phyloP scores from a whole-genome alignment of 352 stramenopile genomes.

The Globisporangium middletonii region DNA sequence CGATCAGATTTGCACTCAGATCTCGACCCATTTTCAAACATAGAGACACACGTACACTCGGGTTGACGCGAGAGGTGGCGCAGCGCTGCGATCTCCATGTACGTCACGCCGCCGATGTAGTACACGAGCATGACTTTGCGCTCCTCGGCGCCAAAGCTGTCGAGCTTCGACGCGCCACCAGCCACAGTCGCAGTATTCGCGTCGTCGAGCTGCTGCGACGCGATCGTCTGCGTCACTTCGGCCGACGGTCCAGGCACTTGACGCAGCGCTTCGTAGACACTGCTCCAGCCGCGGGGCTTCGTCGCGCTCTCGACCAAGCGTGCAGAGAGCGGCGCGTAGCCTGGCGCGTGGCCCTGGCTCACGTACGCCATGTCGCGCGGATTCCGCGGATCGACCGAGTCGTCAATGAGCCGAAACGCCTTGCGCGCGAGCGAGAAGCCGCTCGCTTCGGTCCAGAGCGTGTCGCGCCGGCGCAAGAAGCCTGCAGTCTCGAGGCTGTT shows the following conservation, averaged over 20 bases:
- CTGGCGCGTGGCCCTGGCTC: slow-evolving; percentile 64
- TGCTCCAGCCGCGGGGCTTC: slow-evolving; percentile 69
- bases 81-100: slow-evolving; percentile 95
- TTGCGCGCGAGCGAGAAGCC: slow-evolving; percentile 87
- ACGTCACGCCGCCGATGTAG: slow-evolving; percentile 95
- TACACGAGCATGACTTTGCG: slow-evolving; percentile 95
- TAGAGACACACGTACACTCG: slow-evolving; percentile 57
- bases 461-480: slow-evolving; percentile 87
- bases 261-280: slow-evolving; percentile 77
- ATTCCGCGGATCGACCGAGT: slow-evolving; percentile 91
- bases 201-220: slow-evolving; percentile 5
- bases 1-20: not conserved
- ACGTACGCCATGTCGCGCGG: slow-evolving; percentile 94
- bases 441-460: slow-evolving; percentile 73
- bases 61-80: slow-evolving; percentile 91
- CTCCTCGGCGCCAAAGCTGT: slow-evolving; percentile 69
- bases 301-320: slow-evolving; percentile 90
- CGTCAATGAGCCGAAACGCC: slow-evolving; percentile 93
- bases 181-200: slow-evolving; percentile 11
- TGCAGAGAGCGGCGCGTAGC: slow-evolving; percentile 93
- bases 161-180: slow-evolving; percentile 37
- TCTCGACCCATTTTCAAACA: not conserved
- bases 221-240: slow-evolving; percentile 61
- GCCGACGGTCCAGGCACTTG: slow-evolving; percentile 73
- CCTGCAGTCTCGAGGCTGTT: slow-evolving; percentile 93